phyloP scores from a whole-genome alignment of 2,329 filamentous ascomycete species.

The Ophiognomonia clavigignenti-juglandacearum region DNA sequence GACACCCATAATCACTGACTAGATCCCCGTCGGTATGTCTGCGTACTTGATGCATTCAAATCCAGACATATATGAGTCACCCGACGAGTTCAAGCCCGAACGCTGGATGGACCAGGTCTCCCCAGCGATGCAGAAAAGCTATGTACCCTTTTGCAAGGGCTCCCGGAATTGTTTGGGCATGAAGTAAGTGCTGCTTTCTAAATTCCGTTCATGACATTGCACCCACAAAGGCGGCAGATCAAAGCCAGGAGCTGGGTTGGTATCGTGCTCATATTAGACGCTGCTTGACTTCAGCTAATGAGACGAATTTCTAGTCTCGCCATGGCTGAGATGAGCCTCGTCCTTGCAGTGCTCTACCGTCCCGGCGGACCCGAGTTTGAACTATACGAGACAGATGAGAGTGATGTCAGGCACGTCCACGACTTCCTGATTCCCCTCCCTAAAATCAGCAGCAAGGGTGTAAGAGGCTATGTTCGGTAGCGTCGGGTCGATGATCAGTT shows the following conservation, averaged over 20 bases:
- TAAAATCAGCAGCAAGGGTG: background rate
- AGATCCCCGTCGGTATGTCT: conserved; percentile 10
- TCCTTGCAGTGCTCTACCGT: background rate
- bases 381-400: background rate
- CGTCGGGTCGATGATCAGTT: no score
- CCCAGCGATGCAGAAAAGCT: background rate
- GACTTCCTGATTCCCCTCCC: background rate
- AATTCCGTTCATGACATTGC: no score
- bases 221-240: no score
- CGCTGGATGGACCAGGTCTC: conserved; percentile 6
- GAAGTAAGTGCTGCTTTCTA: background rate
- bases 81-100: conserved; percentile 1
- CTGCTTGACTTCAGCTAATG: background rate
- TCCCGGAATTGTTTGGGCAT: conserved; percentile 6
- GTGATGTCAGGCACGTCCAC: background rate
- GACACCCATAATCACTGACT: no score
- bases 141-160: conserved; percentile 5
- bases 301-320: background rate
- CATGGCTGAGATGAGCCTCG: background rate
- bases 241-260: no score
- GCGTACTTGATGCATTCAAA: conserved; percentile 4
- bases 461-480: no score
- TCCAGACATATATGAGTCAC: conserved; percentile 4
- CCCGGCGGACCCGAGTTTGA: background rate
- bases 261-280: no score